A percentile compares a stretch with the other conserved stretches of the same genome.
Conservation (phyloP, 2,329 filamentous ascomycete genomes). For the Alternaria metachromatica region DNA sequence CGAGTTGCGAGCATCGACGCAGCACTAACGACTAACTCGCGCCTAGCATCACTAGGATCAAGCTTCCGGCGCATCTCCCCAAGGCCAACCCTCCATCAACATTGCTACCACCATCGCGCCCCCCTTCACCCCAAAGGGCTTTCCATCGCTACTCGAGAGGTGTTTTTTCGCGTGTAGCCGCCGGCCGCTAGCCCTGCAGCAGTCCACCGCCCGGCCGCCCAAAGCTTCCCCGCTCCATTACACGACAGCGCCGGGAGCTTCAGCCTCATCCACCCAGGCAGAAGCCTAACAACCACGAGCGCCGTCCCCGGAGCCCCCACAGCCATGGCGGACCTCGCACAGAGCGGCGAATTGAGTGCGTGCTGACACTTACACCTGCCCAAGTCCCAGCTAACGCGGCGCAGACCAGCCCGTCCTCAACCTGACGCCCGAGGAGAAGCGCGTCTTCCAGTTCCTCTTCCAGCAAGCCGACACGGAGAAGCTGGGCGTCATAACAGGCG, state of each 20-base stretch:
- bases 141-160: constrained; percentile 8
- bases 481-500: constrained; percentile 92
- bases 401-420: constrained; percentile 69
- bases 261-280: constrained; percentile 40
- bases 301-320: constrained; percentile 26
- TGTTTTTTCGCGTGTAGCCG: constrained; percentile 4
- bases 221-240: constrained; percentile 39
- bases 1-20: constrained; percentile 16
- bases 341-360: constrained; percentile 46
- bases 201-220: constrained; percentile 22
- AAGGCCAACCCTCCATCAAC: constrained; percentile 11
- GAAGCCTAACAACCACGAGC: constrained; percentile 23
- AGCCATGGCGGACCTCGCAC: constrained; percentile 47
- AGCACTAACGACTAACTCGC: constrained; percentile 17
- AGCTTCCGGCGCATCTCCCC: constrained; percentile 22
- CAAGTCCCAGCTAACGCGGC: constrained; percentile 28
- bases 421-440: constrained; percentile 89
- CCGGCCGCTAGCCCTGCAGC: constrained; percentile 31
- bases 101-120: constrained; percentile 15
- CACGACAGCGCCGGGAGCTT: constrained; percentile 38
- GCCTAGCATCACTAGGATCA: constrained; percentile 23
- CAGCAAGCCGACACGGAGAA: constrained; percentile 89
- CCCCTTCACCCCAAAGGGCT: constrained; percentile 6
- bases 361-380: not conserved
- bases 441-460: constrained; percentile 91